These are phyloP conservation scores for Megacollybia platyphylla DNA, from an alignment of 1,284 basidiomycete genomes.

Conservation along the genomic window DNA sequence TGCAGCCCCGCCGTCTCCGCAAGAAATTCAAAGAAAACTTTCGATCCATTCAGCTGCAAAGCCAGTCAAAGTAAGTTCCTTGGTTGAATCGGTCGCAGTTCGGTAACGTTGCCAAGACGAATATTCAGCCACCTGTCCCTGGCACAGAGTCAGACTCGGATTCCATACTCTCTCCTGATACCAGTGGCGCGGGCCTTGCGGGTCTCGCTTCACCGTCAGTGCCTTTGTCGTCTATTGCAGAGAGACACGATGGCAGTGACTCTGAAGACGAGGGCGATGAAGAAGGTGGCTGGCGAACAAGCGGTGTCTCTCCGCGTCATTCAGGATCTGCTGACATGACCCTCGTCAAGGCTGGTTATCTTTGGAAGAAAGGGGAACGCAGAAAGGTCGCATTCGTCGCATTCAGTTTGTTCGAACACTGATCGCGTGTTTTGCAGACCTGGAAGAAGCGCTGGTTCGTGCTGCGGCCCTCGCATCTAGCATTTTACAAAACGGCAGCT, in stretches of 20 bases:
- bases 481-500: conserved; percentile 92
- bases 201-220: conserved; percentile 15
- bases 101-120: conserved; percentile 2
- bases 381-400: conserved; percentile 61
- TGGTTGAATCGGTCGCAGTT: background rate
- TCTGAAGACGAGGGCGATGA: conserved; percentile 66
- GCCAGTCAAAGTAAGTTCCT: conserved; percentile 26
- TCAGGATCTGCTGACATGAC: conserved; percentile 50
- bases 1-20: conserved; percentile 67
- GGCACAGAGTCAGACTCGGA: conserved; percentile 84
- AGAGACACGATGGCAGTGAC: conserved; percentile 56
- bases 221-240: conserved; percentile 63
- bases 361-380: conserved; percentile 93
- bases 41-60: conserved; percentile 56
- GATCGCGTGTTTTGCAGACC: conserved; percentile 37
- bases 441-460: conserved; percentile 99
- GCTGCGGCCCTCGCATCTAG: conserved; percentile 79
- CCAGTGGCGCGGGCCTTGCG: conserved; percentile 5
- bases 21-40: conserved; percentile 81
- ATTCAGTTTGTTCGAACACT: conserved; percentile 7
- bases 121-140: conserved; percentile 33
- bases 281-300: conserved; percentile 49
- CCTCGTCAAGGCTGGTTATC: conserved; percentile 82
- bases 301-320: conserved; percentile 24
- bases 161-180: conserved; percentile 48